Conservation (phyloP, 2,329 filamentous ascomycete genomes). For the Zymoseptoria ardabiliae region DNA sequence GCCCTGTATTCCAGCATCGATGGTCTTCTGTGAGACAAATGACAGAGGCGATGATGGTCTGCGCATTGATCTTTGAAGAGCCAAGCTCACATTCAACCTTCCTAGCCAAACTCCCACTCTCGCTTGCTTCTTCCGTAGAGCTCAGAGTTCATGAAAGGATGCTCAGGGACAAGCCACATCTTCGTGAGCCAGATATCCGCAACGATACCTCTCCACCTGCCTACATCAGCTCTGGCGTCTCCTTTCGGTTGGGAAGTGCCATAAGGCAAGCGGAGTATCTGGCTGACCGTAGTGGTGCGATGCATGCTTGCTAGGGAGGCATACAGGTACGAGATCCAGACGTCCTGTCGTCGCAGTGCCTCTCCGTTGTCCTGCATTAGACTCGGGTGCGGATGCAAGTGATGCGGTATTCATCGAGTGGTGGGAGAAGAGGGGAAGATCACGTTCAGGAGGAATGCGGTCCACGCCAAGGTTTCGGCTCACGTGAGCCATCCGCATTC, state of each 20-base stretch:
- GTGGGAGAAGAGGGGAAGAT: background rate
- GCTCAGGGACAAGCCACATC: background rate
- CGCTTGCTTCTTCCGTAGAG: background rate
- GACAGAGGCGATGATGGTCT: background rate
- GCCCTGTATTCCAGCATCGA: background rate
- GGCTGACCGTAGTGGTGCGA: no score
- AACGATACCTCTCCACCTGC: background rate
- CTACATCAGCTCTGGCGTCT: background rate
- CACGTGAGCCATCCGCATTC: background rate
- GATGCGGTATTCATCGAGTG: background rate
- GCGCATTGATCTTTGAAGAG: background rate
- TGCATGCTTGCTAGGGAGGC: background rate
- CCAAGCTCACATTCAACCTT: no score
- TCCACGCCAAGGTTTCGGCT: background rate
- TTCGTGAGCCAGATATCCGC: background rate
- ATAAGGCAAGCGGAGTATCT: background rate
- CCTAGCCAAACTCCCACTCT: no score
- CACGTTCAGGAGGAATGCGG: background rate
- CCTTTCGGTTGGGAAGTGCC: background rate
- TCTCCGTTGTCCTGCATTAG: background rate
- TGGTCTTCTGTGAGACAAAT: background rate
- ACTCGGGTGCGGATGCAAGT: background rate
- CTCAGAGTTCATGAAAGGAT: background rate
- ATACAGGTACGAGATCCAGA: background rate
- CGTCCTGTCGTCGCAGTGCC: background rate